Percentiles rank a stretch among this genome's conserved stretches.
phyloP scores from a whole-genome alignment of 2,329 filamentous ascomycete species.

The Xylariaceae sp. region DNA sequence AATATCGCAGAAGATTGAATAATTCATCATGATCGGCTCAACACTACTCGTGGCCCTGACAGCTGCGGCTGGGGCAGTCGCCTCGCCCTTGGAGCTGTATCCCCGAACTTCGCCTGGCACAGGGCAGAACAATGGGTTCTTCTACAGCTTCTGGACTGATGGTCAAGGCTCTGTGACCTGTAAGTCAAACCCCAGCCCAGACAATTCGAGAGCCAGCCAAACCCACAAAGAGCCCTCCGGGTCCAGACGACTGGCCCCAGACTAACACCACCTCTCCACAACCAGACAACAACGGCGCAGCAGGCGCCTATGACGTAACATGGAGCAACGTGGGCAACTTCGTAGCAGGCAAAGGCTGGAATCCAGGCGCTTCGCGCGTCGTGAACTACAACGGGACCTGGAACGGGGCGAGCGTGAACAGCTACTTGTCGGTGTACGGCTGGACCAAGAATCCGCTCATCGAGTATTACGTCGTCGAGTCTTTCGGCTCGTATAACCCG shows the following conservation, averaged over 20 bases:
- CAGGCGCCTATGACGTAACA: slow-evolving; percentile 46
- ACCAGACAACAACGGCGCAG: slow-evolving; percentile 50
- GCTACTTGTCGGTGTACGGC: slow-evolving; percentile 42
- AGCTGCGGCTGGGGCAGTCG: slow-evolving; percentile 24
- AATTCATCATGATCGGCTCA: slow-evolving; percentile 24
- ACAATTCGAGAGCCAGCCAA: too few species aligned
- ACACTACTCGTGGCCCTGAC: slow-evolving; percentile 26
- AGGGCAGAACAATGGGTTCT: slow-evolving; percentile 51
- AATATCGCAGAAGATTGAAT: slow-evolving; percentile 3
- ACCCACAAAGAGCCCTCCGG: too few species aligned
- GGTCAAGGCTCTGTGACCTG: slow-evolving; percentile 47
- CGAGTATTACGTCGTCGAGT: slow-evolving; percentile 38
- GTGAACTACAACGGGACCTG: slow-evolving; percentile 32
- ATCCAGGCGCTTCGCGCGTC: slow-evolving; percentile 29
- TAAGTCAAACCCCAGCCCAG: too few species aligned
- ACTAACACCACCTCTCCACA: too few species aligned
- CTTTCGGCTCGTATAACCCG: slow-evolving; percentile 33
- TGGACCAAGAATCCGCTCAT: slow-evolving; percentile 36
- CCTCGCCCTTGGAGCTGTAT: slow-evolving; percentile 28
- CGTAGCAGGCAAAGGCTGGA: slow-evolving; percentile 51
- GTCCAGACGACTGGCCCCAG: too few species aligned
- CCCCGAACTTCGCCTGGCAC: slow-evolving; percentile 27
- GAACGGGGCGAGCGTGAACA: slow-evolving; percentile 34
- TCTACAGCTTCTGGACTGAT: slow-evolving; percentile 60
- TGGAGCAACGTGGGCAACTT: slow-evolving; percentile 49